phyloP scores from a whole-genome alignment of 2,329 filamentous ascomycete genomes.

The Trichoderma brevicompactum region DNA sequence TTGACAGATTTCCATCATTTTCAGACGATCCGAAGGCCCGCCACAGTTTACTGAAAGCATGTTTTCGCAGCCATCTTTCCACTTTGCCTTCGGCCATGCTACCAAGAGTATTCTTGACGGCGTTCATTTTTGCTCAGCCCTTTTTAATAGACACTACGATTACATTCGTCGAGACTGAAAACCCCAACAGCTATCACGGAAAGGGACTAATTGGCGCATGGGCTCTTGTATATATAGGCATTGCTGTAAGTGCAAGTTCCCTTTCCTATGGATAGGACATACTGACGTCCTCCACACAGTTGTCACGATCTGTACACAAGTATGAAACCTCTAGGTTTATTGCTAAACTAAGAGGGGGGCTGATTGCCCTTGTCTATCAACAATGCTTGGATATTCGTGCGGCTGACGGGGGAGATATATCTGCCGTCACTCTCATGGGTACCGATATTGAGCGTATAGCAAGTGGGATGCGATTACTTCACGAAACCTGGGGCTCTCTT shows the following conservation, averaged over 20 bases:
- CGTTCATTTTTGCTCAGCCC: conserved; percentile 39
- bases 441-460: conserved; percentile 42
- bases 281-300: conserved; percentile 1
- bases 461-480: conserved; percentile 33
- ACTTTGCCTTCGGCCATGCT: conserved; percentile 33
- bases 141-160: conserved; percentile 39
- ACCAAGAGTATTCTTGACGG: conserved; percentile 35
- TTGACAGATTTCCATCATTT: background rate
- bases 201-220: conserved; percentile 40
- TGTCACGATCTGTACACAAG: conserved; percentile 34
- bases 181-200: conserved; percentile 32
- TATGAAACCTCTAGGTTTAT: conserved; percentile 36
- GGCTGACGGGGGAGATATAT: conserved; percentile 35
- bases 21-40: conserved; percentile 31
- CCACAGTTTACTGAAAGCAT: conserved; percentile 32
- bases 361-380: conserved; percentile 37
- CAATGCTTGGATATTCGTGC: conserved; percentile 32
- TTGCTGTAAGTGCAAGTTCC: conserved; percentile 34
- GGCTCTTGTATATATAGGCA: conserved; percentile 40
- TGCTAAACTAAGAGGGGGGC: conserved; percentile 34
- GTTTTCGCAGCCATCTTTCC: conserved; percentile 29
- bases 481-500: conserved; percentile 39
- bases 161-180: conserved; percentile 29
- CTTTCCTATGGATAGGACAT: background rate
- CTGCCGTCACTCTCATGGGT: conserved; percentile 42